Conservation (phyloP, 495 filamentous ascomycete genomes). For the Penicillium steckii region DNA sequence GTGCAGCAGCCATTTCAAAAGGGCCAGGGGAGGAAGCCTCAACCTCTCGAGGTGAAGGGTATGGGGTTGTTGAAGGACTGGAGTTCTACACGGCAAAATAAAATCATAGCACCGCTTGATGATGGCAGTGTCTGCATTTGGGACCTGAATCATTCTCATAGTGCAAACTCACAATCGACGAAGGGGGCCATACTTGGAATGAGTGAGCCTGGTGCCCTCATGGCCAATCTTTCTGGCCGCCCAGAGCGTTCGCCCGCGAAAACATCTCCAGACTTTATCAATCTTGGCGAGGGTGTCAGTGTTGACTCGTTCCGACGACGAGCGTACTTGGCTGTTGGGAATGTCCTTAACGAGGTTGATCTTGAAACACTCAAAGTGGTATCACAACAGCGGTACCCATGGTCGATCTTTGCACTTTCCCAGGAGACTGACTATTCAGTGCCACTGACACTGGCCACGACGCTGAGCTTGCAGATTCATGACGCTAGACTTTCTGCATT, state of each 20-base stretch:
- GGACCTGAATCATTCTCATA: slow-evolving; percentile 67
- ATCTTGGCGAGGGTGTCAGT: slow-evolving; percentile 79
- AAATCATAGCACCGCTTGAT: slow-evolving; percentile 76
- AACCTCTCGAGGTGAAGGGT: slow-evolving; percentile 57
- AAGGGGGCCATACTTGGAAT: slow-evolving; percentile 65
- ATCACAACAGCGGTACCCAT: slow-evolving; percentile 72
- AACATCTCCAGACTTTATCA: slow-evolving; percentile 56
- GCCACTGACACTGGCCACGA: slow-evolving; percentile 85
- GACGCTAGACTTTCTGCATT: slow-evolving; percentile 60
- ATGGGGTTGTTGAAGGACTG: slow-evolving; percentile 60
- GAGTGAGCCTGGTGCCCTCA: slow-evolving; percentile 65
- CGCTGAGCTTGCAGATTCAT: slow-evolving; percentile 77
- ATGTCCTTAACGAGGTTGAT: slow-evolving; percentile 77
- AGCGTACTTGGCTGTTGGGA: slow-evolving; percentile 77
- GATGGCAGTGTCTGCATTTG: slow-evolving; percentile 85
- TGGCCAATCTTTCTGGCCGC: slow-evolving; percentile 42
- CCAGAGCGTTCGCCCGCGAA: slow-evolving; percentile 41
- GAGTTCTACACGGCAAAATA: slow-evolving; percentile 45
- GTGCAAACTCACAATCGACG: slow-evolving; percentile 31
- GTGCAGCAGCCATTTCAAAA: slow-evolving; percentile 55
- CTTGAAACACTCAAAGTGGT: slow-evolving; percentile 72
- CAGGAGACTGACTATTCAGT: slow-evolving; percentile 64
- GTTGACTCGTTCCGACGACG: slow-evolving; percentile 68
- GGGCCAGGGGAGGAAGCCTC: slow-evolving; percentile 28
- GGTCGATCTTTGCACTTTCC: slow-evolving; percentile 80